Conservation (phyloP, 2,329 filamentous ascomycete species). For the Hypoxylon sp. region DNA sequence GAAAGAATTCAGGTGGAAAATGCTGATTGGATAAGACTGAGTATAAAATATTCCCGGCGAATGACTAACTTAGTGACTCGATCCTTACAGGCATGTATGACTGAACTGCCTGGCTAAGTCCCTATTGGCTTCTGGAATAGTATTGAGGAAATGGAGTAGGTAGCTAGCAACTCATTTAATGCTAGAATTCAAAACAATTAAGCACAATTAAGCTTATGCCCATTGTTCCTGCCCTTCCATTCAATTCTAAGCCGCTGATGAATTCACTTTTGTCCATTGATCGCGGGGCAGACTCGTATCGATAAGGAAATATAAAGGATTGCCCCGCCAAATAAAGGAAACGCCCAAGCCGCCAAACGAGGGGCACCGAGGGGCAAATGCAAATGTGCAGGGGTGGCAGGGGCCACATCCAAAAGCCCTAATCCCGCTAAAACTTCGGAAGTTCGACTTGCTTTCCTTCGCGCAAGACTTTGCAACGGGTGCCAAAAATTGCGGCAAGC, state of each 20-base stretch:
- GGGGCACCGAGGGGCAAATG: conserved; percentile 15
- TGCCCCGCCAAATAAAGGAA: conserved; percentile 24
- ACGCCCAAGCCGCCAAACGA: conserved; percentile 15
- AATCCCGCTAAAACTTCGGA: conserved; percentile 55
- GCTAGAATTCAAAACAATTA: neutral
- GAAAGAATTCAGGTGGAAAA: conserved; percentile 9
- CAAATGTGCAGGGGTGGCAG: conserved; percentile 30
- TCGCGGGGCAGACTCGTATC: conserved; percentile 40
- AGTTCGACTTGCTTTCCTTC: conserved; percentile 38
- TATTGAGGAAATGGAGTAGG: neutral
- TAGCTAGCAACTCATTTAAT: neutral
- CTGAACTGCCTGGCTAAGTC: neutral
- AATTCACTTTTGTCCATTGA: conserved; percentile 10
- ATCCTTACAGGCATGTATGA: conserved; percentile 3
- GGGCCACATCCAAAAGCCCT: conserved; percentile 49
- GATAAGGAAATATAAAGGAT: conserved; percentile 24
- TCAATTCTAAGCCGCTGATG: conserved; percentile 15
- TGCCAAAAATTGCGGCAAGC: conserved; percentile 50
- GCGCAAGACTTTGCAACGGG: conserved; percentile 30
- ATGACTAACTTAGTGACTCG: conserved; percentile 30
- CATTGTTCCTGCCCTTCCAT: conserved; percentile 5
- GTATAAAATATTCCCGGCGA: conserved; percentile 13
- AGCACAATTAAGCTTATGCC: neutral
- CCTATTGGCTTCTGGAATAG: conserved; percentile 1
- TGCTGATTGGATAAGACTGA: conserved; percentile 25